Evolutionary conservation across 805 yeast species (phyloP).

Genomic region (Nakazawaea molendinolei): DNA sequence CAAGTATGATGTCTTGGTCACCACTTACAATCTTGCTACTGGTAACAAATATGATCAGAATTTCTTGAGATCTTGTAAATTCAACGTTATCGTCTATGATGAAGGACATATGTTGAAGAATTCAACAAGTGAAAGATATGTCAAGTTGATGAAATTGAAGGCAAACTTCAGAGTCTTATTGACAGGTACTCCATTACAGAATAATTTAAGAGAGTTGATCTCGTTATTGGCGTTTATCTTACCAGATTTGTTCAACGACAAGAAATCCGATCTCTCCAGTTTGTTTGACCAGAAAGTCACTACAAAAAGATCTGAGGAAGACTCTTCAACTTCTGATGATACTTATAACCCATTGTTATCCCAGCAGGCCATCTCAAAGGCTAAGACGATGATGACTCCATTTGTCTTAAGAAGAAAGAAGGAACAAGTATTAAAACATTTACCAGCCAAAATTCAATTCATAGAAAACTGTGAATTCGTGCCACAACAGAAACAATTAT

Average conservation of each 20-base stretch:
- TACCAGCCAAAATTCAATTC: constrained; percentile 69
- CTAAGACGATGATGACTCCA: constrained; percentile 98
- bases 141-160: constrained; percentile 73
- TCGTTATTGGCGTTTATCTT: constrained; percentile 86
- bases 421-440: constrained; percentile 82
- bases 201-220: constrained; percentile 83
- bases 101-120: constrained; percentile 98
- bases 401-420: constrained; percentile 89
- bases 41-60: constrained; percentile 78
- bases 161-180: constrained; percentile 81
- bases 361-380: constrained; percentile 85
- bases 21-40: constrained; percentile 88
- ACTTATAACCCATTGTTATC: constrained; percentile 76
- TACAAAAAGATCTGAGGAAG: constrained; percentile 27
- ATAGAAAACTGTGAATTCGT: constrained; percentile 63
- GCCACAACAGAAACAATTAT: constrained; percentile 48
- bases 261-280: constrained; percentile 72
- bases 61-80: constrained; percentile 66
- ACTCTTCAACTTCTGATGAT: constrained; percentile 31
- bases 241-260: constrained; percentile 74
- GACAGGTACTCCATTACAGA: constrained; percentile 97
- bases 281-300: constrained; percentile 85
- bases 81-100: constrained; percentile 88
- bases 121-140: constrained; percentile 79
- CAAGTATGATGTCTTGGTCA: constrained; percentile 80